Conservation (phyloP, 305 asterid genomes). For the Fraxinus latifolia region DNA sequence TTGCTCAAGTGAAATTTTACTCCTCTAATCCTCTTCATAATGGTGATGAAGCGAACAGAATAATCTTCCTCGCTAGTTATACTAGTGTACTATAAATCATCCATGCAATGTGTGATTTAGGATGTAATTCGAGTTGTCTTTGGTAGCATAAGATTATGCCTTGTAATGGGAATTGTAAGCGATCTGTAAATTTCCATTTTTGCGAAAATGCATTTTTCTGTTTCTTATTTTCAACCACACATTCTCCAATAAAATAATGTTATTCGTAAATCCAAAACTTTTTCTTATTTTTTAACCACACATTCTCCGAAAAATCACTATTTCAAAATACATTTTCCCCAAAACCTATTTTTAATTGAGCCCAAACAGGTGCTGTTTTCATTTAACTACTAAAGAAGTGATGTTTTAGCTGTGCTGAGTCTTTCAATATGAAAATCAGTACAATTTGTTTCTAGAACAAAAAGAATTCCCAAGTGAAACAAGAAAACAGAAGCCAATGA, state of each 20-base stretch:
- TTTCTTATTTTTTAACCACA: not conserved
- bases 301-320: not conserved
- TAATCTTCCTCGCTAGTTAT: not conserved
- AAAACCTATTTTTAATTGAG: not conserved
- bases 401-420: not conserved
- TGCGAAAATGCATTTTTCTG: not conserved
- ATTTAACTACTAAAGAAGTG: not conserved
- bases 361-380: not conserved
- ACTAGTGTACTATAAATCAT: not conserved
- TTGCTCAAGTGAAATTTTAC: not conserved
- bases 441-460: not conserved
- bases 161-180: slow-evolving; percentile 9
- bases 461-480: not conserved
- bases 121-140: slow-evolving; percentile 4
- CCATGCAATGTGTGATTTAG: not conserved
- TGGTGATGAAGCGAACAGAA: slow-evolving; percentile 4
- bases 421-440: not conserved
- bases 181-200: not conserved
- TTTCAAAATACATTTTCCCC: not conserved
- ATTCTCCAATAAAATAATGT: not conserved
- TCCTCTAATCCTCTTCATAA: not conserved
- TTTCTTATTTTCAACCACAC: not conserved
- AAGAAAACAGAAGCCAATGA: not conserved
- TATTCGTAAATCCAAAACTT: not conserved
- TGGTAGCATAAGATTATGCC: not conserved